A percentile compares a stretch with the other conserved stretches of the same genome.
phyloP scores from a whole-genome alignment of 139 green algal species.

The Coccomyxa sp. region DNA sequence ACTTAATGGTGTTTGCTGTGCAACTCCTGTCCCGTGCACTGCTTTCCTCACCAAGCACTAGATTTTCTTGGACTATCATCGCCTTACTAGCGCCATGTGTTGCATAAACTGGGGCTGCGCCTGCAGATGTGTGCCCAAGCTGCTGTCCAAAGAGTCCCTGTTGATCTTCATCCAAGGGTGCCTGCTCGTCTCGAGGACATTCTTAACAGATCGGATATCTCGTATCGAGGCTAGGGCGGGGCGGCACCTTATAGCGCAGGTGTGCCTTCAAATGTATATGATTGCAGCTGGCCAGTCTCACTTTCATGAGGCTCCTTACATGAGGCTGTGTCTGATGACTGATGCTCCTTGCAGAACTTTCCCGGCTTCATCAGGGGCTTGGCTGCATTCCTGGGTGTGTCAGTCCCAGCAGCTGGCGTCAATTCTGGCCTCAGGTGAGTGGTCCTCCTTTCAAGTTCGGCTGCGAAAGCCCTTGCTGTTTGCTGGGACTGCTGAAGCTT shows the following conservation, averaged over 20 bases:
- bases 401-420: constrained; percentile 76
- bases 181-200: constrained; percentile 73
- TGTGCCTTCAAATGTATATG: not conserved
- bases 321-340: too few species aligned
- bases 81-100: not conserved
- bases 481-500: constrained; percentile 60
- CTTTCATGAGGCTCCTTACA: too few species aligned
- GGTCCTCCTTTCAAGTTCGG: not conserved
- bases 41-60: not conserved
- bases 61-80: not conserved
- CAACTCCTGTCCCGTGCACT: not conserved
- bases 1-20: not conserved
- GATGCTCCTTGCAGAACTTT: constrained; percentile 36
- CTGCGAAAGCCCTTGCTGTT: constrained; percentile 30
- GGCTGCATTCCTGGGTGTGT: constrained; percentile 57
- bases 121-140: constrained; percentile 71
- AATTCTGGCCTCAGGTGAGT: constrained; percentile 72
- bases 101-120: not conserved
- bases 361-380: constrained; percentile 42
- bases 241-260: constrained; percentile 29
- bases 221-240: constrained; percentile 58
- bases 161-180: constrained; percentile 66
- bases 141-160: constrained; percentile 55
- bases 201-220: constrained; percentile 80
- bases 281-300: too few species aligned